A percentile compares a stretch with the other conserved stretches of the same genome.
Evolutionary conservation across 1,284 basidiomycete species (phyloP).

Genomic region (Fomes fomentarius): DNA sequence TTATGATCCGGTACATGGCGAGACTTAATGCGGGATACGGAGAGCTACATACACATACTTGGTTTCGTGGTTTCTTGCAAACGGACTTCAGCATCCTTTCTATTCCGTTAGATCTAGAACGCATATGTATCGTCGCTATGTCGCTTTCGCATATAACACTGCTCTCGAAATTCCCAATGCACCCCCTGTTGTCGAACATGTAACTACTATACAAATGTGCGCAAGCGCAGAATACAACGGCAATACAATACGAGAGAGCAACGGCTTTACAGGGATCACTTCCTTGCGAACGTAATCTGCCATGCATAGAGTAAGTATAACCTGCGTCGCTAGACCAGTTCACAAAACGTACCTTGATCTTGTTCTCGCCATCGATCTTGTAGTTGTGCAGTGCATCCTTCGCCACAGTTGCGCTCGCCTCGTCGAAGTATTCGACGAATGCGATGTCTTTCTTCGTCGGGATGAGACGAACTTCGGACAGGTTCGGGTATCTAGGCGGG

Average conservation of each 20-base stretch:
- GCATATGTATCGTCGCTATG: too few species aligned
- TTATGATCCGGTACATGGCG: conserved; percentile 45
- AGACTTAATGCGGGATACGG: conserved; percentile 4
- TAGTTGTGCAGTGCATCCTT: conserved; percentile 97
- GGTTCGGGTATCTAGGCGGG: conserved; percentile 89
- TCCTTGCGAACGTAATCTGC: conserved; percentile 66
- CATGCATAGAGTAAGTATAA: not conserved
- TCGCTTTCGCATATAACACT: too few species aligned
- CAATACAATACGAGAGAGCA: conserved; percentile 11
- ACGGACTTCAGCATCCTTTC: too few species aligned
- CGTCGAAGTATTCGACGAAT: conserved; percentile 95
- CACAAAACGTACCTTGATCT: conserved; percentile 78
- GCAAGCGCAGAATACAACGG: conserved; percentile 19
- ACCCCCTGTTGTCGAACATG: too few species aligned
- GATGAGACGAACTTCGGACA: conserved; percentile 95
- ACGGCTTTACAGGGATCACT: conserved; percentile 34
- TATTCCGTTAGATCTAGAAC: too few species aligned
- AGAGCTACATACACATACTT: too few species aligned
- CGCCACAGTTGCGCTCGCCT: conserved; percentile 84
- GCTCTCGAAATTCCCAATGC: too few species aligned
- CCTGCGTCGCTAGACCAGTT: not conserved
- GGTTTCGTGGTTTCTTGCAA: too few species aligned
- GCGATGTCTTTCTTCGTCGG: conserved; percentile 95
- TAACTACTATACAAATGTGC: conserved; percentile 25
- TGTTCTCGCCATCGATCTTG: conserved; percentile 93